Conservation (phyloP, 441 rosid genomes). For the Corymbia calophylla region DNA sequence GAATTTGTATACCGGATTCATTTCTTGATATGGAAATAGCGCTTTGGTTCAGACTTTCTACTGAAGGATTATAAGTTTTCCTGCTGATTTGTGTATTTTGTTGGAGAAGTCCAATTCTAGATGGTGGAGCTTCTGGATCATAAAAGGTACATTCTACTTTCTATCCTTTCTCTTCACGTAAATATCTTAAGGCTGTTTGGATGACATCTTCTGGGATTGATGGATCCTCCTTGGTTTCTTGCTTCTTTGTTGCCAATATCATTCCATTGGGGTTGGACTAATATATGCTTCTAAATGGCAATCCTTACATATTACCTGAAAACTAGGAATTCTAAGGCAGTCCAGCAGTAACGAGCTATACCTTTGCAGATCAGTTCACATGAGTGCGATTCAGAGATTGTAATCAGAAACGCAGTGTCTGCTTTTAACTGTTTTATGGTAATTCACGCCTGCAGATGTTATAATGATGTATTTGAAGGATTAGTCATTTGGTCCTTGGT, state of each 20-base stretch:
- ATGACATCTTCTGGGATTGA: not conserved
- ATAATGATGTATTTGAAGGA: not conserved
- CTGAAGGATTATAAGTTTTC: not conserved
- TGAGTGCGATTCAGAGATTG: fast-evolving
- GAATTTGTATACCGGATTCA: not conserved
- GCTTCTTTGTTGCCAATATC: not conserved
- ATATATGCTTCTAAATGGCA: not conserved
- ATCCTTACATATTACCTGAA: not conserved
- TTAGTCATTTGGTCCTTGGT: not conserved
- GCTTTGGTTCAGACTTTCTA: not conserved
- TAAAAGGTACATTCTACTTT: not conserved
- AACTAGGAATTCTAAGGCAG: not conserved
- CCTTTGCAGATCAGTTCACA: not conserved
- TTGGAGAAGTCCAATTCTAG: not conserved
- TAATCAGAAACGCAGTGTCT: not conserved
- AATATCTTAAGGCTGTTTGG: not conserved
- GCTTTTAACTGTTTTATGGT: not conserved
- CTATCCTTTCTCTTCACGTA: not conserved
- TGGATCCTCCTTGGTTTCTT: not conserved
- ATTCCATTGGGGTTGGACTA: not conserved
- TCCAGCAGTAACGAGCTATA: not conserved
- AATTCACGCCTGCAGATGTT: not conserved
- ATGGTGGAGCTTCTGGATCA: not conserved
- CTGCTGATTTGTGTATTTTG: not conserved
- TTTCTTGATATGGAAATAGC: not conserved